Percentiles rank a stretch among this genome's conserved stretches.
Conservation (phyloP, 257 asterid genomes). For the Linderniella brevidens region DNA sequence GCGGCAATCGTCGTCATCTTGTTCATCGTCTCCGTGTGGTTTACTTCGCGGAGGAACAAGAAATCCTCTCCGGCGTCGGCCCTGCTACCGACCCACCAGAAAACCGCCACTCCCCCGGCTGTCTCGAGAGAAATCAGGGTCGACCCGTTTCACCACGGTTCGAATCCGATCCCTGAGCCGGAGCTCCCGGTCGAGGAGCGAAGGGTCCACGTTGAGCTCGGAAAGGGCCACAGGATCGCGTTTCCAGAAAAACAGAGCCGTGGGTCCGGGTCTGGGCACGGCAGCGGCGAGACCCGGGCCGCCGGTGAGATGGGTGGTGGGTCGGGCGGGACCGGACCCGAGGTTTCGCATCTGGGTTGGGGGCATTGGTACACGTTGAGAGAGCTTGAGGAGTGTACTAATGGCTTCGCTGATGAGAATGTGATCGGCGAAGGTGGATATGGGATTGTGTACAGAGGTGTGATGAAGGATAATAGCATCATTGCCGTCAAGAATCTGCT, state of each 20-base stretch:
- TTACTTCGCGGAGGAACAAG: constrained; percentile 38
- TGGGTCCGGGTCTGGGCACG: constrained; percentile 32
- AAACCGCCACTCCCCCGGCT: constrained; percentile 35
- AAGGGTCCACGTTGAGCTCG: constrained; percentile 44
- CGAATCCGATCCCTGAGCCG: constrained; percentile 17
- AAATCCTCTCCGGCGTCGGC: constrained; percentile 11
- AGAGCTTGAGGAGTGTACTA: constrained; percentile 66
- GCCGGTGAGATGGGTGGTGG: constrained; percentile 17
- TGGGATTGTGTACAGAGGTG: constrained; percentile 72
- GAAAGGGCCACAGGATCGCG: constrained; percentile 47
- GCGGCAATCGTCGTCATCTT: constrained; percentile 56
- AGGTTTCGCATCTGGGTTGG: constrained; percentile 93
- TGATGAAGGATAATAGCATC: constrained; percentile 33
- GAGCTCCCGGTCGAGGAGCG: constrained; percentile 24
- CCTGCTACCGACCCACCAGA: constrained; percentile 11
- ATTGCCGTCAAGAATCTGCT: constrained; percentile 89
- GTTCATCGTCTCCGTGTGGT: constrained; percentile 50
- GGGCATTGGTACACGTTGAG: constrained; percentile 89
- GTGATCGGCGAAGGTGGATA: constrained; percentile 95
- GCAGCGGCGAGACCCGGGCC: constrained; percentile 27
- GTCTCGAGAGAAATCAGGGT: constrained; percentile 47
- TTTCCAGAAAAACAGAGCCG: constrained; percentile 26
- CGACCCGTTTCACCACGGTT: constrained; percentile 25
- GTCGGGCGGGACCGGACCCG: constrained; percentile 27
- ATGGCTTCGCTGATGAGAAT: constrained; percentile 52